These are phyloP conservation scores for Nothophytophthora sp. DNA, from an alignment of 352 stramenopile species.

Conservation along the genomic window DNA sequence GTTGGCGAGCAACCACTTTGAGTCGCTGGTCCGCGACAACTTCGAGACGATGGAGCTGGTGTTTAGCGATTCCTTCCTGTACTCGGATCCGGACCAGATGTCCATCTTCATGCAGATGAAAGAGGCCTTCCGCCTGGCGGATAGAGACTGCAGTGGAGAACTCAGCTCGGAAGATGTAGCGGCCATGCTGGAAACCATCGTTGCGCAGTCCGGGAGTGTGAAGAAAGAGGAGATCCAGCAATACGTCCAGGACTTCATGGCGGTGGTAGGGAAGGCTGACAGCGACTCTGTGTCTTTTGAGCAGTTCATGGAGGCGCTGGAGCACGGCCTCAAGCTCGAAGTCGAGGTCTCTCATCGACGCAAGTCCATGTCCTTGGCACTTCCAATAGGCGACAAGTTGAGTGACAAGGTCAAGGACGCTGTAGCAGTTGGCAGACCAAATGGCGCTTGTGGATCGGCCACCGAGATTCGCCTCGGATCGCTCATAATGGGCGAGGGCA, in stretches of 20 bases:
- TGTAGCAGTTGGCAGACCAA: too few relatives aligned
- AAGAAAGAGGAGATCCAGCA: constrained; percentile 65
- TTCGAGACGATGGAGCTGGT: constrained; percentile 72
- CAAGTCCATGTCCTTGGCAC: too few relatives aligned
- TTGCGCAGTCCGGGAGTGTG: constrained; percentile 58
- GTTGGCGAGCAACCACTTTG: constrained; percentile 49
- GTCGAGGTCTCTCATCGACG: constrained; percentile 57
- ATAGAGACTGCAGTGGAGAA: constrained; percentile 75
- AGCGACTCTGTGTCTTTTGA: constrained; percentile 82
- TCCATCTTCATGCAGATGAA: constrained; percentile 87
- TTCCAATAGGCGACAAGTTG: too few relatives aligned
- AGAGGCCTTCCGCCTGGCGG: constrained; percentile 67
- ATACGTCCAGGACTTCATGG: constrained; percentile 82
- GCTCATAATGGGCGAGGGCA: too few relatives aligned
- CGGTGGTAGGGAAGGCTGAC: constrained; percentile 59
- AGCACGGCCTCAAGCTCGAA: constrained; percentile 75
- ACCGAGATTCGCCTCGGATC: too few relatives aligned
- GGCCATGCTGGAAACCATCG: constrained; percentile 67
- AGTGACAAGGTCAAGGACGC: not conserved
- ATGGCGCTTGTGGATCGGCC: too few relatives aligned
- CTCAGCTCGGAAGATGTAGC: constrained; percentile 70
- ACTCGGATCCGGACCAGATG: constrained; percentile 72
- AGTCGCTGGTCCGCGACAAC: constrained; percentile 55
- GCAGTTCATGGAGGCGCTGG: constrained; percentile 79
- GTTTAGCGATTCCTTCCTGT: constrained; percentile 71